Percentiles rank a stretch among this genome's conserved stretches.
These are phyloP conservation scores for Tilletia indica DNA, from an alignment of 1,284 basidiomycete genomes.

Conservation along the genomic window DNA sequence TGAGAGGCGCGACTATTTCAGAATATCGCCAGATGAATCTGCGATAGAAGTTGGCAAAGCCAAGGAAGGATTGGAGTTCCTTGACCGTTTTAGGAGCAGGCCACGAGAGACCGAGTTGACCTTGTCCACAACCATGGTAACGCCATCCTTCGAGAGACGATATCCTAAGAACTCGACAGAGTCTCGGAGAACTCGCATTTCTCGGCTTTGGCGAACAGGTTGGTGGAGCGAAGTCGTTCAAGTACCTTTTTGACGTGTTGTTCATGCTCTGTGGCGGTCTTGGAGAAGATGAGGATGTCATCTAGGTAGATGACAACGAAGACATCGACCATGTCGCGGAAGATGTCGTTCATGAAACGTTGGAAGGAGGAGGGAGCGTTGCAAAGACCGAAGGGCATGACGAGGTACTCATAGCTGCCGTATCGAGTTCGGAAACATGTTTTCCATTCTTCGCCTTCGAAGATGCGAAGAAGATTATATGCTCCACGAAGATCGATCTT, in stretches of 20 bases:
- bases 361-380: too few species aligned
- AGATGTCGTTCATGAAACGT: too few species aligned
- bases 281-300: conserved; percentile 58
- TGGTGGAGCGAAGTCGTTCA: neutral
- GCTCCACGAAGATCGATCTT: too few species aligned
- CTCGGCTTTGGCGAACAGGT: conserved; percentile 14
- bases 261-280: conserved; percentile 32
- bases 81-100: conserved; percentile 52
- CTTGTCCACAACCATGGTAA: conserved; percentile 59
- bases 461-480: too few species aligned
- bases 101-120: conserved; percentile 58
- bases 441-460: too few species aligned
- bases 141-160: conserved; percentile 50
- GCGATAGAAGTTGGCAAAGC: conserved; percentile 59
- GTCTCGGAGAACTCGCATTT: conserved; percentile 25
- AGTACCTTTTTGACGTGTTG: conserved; percentile 21
- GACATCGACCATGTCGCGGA: too few species aligned
- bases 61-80: conserved; percentile 48
- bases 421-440: too few species aligned
- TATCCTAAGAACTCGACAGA: conserved; percentile 59
- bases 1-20: conserved; percentile 54
- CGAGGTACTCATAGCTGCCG: too few species aligned
- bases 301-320: conserved; percentile 52
- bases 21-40: conserved; percentile 59
- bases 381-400: too few species aligned